These are phyloP conservation scores for Blepharisma undulans DNA, from an alignment of 169 alveolate genomes.

Conservation along the genomic window DNA sequence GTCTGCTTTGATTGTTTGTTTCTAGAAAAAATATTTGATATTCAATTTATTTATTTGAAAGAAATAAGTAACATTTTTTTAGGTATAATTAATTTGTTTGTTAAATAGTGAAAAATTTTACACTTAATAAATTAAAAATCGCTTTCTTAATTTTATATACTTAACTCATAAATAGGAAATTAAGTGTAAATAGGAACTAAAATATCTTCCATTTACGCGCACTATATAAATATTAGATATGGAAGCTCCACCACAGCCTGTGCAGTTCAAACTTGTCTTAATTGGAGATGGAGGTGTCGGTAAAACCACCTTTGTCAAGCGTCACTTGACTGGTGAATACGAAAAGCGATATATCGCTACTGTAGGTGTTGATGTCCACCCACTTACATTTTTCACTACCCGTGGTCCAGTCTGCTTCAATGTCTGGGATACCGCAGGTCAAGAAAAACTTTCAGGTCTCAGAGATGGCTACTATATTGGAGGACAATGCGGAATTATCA, in stretches of 20 bases:
- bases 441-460: constrained; percentile 98
- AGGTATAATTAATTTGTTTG: no score
- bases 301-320: constrained; percentile 97
- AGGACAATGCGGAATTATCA: constrained; percentile 99
- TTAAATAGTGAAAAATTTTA: no score
- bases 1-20: no score
- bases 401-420: constrained; percentile 95
- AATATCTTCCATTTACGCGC: neutral
- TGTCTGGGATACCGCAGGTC: constrained; percentile 99
- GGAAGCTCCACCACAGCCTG: constrained; percentile 42
- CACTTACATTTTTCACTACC: constrained; percentile 94
- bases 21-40: no score
- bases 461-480: constrained; percentile 99
- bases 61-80: no score
- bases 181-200: neutral
- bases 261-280: constrained; percentile 94
- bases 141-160: neutral
- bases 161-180: neutral
- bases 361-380: constrained; percentile 98
- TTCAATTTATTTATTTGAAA: no score
- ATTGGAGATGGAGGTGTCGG: constrained; percentile 99
- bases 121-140: no score
- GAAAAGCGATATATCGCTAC: constrained; percentile 98
- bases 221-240: neutral
- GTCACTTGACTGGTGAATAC: constrained; percentile 99